Evolutionary conservation across 352 stramenopile genomes (phyloP).

Genomic region (Pythium vanterpoolii): DNA sequence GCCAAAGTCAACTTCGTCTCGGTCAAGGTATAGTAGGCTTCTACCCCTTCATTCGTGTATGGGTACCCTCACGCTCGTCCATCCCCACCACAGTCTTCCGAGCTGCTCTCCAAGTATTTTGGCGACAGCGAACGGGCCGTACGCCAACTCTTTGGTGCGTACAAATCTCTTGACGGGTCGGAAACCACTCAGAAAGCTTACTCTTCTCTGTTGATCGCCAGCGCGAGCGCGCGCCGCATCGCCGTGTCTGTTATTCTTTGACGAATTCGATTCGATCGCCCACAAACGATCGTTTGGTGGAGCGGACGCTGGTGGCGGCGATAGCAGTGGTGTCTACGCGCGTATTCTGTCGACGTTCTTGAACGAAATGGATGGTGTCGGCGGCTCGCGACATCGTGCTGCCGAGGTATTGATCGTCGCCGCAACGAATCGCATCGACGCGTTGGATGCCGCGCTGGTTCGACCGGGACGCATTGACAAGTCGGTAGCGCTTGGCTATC

Average conservation of each 20-base stretch:
- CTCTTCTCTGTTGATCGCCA: conserved; percentile 13
- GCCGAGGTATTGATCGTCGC: conserved; percentile 66
- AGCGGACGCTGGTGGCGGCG: conserved; percentile 30
- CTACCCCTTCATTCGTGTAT: neutral
- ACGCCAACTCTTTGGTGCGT: conserved; percentile 71
- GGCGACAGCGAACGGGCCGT: conserved; percentile 82
- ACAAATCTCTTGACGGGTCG: neutral
- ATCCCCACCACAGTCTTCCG: conserved; percentile 67
- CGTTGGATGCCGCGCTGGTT: conserved; percentile 69
- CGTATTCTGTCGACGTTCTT: conserved; percentile 81
- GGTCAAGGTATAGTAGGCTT: conserved; percentile 48
- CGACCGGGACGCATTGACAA: conserved; percentile 82
- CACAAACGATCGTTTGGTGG: conserved; percentile 66
- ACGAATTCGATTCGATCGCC: conserved; percentile 82
- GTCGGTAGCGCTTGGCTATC: conserved; percentile 51
- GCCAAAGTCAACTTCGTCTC: conserved; percentile 75
- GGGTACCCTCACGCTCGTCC: neutral
- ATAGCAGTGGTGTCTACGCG: conserved; percentile 59
- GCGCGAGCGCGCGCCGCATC: conserved; percentile 62
- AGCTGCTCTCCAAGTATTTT: conserved; percentile 87
- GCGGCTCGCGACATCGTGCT: conserved; percentile 23
- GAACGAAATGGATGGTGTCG: conserved; percentile 85
- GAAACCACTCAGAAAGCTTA: neutral
- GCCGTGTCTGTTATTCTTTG: conserved; percentile 83
- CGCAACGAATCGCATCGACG: conserved; percentile 67